Evolutionary conservation across 768 basidiomycete species (phyloP), one percentile per base, ranked within the genome.

Genomic region (Russula earlei): DNA sequence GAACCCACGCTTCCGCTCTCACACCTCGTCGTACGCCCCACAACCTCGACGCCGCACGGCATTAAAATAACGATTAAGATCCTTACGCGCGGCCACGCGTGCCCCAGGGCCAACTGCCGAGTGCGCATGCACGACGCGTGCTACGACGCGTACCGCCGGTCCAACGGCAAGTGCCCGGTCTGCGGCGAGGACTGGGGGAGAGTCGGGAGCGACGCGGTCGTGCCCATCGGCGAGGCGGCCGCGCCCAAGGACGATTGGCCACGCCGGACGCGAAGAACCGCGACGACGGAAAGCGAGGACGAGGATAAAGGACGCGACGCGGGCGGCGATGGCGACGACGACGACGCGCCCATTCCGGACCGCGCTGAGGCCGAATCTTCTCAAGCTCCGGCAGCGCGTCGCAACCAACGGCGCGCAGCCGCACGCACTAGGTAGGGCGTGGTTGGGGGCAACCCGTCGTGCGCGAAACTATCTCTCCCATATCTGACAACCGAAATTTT

Each of bases 21-120:
- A n/a, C n/a, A n/a, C n/a, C n/a, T n/a, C n/a, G n/a, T n/a, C n/a
- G n/a, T n/a, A n/a, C n/a, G n/a, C n/a, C n/a, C n/a, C n/a, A n/a
- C n/a, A n/a, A n/a, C n/a, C n/a, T n/a, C n/a, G n/a, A n/a, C n/a
- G n/a, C n/a, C n/a, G n/a, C n/a, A n/a, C n/a, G n/a, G n/a, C n/a
- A n/a, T n/a, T n/a, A n/a, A n/a, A n/a, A n/a, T n/a, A n/a, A n/a
- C n/a, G n/a, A n/a, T n/a, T n/a, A n/a, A 90, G 86, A 74, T 84
- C 31, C 62, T 88, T 42, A 90, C 88, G 3, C 79, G 77, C 29
- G 89, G 89, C 20, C 68, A 81, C 15, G 75, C 78, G 7, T 91
- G 89, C 65, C 70, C 67, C 43, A 80, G 74, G 2, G 64, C 72
- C 1, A 81, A 82, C 50, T 92, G 89, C 74, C 74, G 80, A 64